phyloP scores from a whole-genome alignment of 768 basidiomycete genomes.

The Podaxis mareebaensis region DNA sequence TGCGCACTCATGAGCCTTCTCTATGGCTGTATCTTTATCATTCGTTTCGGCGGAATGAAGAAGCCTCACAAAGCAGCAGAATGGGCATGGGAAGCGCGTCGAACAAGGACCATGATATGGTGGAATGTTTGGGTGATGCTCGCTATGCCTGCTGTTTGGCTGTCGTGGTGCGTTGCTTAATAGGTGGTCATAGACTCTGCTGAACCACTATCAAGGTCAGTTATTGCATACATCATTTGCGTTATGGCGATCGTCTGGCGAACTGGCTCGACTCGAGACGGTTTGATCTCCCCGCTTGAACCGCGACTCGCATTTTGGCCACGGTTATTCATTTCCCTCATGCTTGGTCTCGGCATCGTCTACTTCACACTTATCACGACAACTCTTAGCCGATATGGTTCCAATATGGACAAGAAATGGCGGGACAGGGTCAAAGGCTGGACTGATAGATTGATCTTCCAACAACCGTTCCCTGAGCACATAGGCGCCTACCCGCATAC shows the following conservation, averaged over 20 bases:
- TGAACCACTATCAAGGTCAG: slow-evolving; percentile 40
- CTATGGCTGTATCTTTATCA: slow-evolving; percentile 65
- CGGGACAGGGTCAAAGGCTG: slow-evolving; percentile 27
- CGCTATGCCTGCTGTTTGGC: slow-evolving; percentile 64
- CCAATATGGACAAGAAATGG: slow-evolving; percentile 37
- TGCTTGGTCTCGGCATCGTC: slow-evolving; percentile 51
- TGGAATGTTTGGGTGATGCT: slow-evolving; percentile 75
- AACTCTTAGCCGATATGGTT: slow-evolving; percentile 57
- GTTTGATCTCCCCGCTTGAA: slow-evolving; percentile 21
- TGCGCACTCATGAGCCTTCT: slow-evolving; percentile 63
- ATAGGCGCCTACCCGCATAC: not conserved
- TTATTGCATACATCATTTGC: slow-evolving; percentile 54
- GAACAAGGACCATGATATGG: slow-evolving; percentile 26
- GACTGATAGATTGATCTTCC: slow-evolving; percentile 16
- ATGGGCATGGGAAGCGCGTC: slow-evolving; percentile 64
- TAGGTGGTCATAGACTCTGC: not conserved
- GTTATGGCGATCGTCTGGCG: slow-evolving; percentile 67
- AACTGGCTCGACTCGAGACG: slow-evolving; percentile 40
- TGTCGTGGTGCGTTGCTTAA: slow-evolving; percentile 49
- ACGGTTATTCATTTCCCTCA: slow-evolving; percentile 44
- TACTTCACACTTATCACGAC: slow-evolving; percentile 53
- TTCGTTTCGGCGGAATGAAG: slow-evolving; percentile 65
- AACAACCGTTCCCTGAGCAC: slow-evolving; percentile 4
- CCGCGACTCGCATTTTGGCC: slow-evolving; percentile 34
- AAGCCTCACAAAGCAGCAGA: slow-evolving; percentile 63